Percentiles rank a stretch among this genome's conserved stretches.
phyloP scores from a whole-genome alignment of 176 grass and related monocot genomes.

The Chrysopogon serrulatus region DNA sequence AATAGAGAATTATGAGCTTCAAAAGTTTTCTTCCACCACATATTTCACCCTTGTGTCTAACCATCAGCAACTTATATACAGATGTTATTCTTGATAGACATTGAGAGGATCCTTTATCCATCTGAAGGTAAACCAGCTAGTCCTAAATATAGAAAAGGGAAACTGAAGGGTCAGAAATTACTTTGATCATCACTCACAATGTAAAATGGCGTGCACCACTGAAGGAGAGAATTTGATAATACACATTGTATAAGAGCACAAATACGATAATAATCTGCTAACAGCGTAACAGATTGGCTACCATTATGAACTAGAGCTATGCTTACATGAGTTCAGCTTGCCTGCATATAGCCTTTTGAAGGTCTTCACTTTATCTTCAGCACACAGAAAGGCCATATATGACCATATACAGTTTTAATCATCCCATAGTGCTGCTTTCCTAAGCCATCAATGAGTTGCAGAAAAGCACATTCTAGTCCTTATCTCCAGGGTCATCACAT shows the following conservation, averaged over 20 bases:
- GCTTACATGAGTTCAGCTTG: constrained; percentile 18
- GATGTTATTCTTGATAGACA: constrained; percentile 6
- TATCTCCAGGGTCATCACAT: background rate
- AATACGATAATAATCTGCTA: background rate
- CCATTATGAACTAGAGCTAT: background rate
- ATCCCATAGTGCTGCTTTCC: background rate
- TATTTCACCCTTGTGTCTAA: background rate
- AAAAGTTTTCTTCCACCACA: constrained; percentile 2
- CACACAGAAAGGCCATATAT: constrained; percentile 6
- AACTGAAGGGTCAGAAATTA: constrained; percentile 8
- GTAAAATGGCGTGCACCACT: background rate
- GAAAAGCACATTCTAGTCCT: background rate
- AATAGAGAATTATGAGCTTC: constrained; percentile 8
- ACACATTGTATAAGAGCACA: background rate
- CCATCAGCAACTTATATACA: constrained; percentile 19
- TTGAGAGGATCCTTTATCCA: constrained; percentile 24
- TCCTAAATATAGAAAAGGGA: constrained; percentile 14
- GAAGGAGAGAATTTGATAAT: constrained; percentile 6
- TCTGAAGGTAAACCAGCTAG: constrained; percentile 24
- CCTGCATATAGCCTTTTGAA: background rate
- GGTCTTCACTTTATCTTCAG: constrained; percentile 10
- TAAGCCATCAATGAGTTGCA: constrained; percentile 2
- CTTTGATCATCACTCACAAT: background rate
- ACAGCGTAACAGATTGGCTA: background rate
- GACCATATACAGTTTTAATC: background rate